Percentiles rank a stretch among this genome's conserved stretches.
phyloP scores from a whole-genome alignment of 805 yeast genomes.

The Starmerella potacharoeniae region DNA sequence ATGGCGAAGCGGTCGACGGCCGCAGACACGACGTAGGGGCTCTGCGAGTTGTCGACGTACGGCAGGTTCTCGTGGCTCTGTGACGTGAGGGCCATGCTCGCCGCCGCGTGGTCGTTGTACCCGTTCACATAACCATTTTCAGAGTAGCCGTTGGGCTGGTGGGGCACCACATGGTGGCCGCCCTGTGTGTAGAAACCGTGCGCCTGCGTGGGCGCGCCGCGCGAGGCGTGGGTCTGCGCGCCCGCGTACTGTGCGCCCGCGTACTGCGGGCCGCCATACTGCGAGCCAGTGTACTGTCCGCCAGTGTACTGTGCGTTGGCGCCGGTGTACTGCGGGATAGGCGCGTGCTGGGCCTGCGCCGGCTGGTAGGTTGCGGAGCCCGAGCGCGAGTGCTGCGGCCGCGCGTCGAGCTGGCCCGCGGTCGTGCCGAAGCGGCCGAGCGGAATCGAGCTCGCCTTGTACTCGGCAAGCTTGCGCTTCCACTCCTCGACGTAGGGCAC shows the following conservation, averaged over 20 bases:
- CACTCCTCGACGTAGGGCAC: slow-evolving; percentile 93
- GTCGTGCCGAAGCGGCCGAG: slow-evolving; percentile 38
- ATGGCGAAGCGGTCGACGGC: slow-evolving; percentile 68
- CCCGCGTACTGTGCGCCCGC: no score
- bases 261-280: no score
- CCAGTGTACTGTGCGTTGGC: no score
- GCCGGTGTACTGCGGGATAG: neutral
- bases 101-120: neutral
- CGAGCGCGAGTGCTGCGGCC: neutral
- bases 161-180: no score
- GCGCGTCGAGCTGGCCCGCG: slow-evolving; percentile 1
- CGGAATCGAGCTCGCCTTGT: slow-evolving; percentile 80
- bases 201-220: no score
- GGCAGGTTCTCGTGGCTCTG: slow-evolving; percentile 2
- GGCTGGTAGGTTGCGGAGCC: neutral
- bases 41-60: neutral
- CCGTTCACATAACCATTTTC: neutral
- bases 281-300: no score
- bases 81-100: neutral
- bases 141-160: neutral
- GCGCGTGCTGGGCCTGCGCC: neutral
- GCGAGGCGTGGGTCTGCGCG: no score
- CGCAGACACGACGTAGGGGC: slow-evolving; percentile 42
- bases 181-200: no score
- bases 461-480: slow-evolving; percentile 82